Evolutionary conservation across 208 protist species (phyloP), one percentile per base, ranked within the genome.

Genomic region (Crithidia expoeki): DNA sequence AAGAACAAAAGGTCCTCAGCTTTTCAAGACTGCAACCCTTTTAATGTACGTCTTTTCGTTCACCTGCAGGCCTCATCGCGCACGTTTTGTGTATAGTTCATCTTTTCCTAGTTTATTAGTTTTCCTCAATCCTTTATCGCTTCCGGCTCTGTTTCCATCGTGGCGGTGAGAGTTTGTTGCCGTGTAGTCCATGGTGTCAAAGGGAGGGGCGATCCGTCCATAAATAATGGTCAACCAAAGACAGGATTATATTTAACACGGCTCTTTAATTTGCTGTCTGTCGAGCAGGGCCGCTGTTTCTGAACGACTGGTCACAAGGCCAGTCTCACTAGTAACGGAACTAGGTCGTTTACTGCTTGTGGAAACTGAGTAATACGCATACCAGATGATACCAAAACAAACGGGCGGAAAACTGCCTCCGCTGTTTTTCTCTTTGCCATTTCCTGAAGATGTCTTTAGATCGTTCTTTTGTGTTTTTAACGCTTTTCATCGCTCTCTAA

Each of bases 1-100:
- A 42, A n/a, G 23, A 16, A 36, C 5, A 25, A 25, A 19, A 58
- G 30, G n/a, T 5, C 23, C 23, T 17, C 17, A 25, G 21, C 49
- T 49, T 49, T 49, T 4, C 44, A 53, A 7, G 25, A 2, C 49
- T 32, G 25, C 25, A 25, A 16, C n/a, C n/a, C n/a, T n/a, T n/a
- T n/a, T n/a, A n/a, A n/a, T n/a, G n/a, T 32, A 40, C 36, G 4
- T 32, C n/a, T 53, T 34, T 42, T 44, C 4, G 4, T 44, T 2
- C 4, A 4, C 32, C n/a, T n/a, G n/a, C 7, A 4, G n/a, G 10
- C 16, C 21, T 40, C 47, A 42, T 5, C 14, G 46, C 60, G 25
- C 49, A 32, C 30, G 14, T 30, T 32, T 58, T 57, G 62, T 68
- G 62, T 57, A 68, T 51, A 68, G 62, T 57, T 68, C 62, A 47